Base-by-base conservation (phyloP, 345 rosid genomes). In the Excoecaria agallocha region DNA sequence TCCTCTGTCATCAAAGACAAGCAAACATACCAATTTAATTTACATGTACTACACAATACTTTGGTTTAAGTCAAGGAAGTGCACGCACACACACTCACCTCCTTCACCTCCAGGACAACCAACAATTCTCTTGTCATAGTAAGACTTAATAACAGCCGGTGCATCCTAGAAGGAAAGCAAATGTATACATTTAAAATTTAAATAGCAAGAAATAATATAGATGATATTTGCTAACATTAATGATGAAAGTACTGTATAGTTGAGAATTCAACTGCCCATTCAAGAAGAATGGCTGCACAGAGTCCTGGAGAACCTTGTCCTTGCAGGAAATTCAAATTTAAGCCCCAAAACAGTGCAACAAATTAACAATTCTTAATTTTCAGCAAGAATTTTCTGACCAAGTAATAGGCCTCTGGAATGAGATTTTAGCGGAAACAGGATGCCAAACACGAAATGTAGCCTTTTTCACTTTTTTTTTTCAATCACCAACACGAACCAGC, bases 31-130 rank as follows among this genome's bases (percentile, higher is more conserved):
- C 38, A 66, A 43, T 3, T 30, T 4, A 9, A 41, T 25, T 46
- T 58, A 11, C 49, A 41, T 10, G 13, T n/a, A 55, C 11, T 6
- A 52, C 63, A 22, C 56, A 71, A 59, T 41, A 10, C 17, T 3
- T 35, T 25, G 54, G 3, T 37, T 25, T 54, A 38, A 69, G 19
- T 65, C 7, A 55, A 59, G 11, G 59, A 25, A 65, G 20, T 4
- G 10, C n/a, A n/a, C 5, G 1, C 16, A 46, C 16, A 66, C 19
- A 55, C 69, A 80, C 88, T 13, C 79, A 88, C 98, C 94, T 63
- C 89, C 96, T 86, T 86, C 94, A 68, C 87, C 98, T 55, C 96
- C 96, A 12, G 93, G 94, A 80, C 94, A 93, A 73, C 98, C 97
- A 72, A 91, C 91, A 75, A 88, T 87, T 89, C 98, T 89, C 87